Base-by-base conservation (phyloP, 2,329 filamentous ascomycete species). In the Aspergillus sp. region DNA sequence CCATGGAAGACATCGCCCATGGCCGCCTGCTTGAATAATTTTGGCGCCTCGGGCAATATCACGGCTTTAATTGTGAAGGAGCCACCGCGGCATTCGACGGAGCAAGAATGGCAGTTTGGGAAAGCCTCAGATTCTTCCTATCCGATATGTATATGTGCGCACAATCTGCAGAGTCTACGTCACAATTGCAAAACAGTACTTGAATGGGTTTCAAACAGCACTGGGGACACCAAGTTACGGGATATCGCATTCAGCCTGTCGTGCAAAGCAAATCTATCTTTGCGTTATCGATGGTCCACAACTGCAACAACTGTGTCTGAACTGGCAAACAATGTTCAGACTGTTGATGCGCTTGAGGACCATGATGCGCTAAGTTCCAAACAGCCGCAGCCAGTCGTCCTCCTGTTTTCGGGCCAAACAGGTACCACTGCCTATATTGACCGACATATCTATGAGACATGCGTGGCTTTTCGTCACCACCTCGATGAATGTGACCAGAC, bases 371-470 rank as follows among this genome's bases (percentile, higher is more conserved):
- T 29, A 36, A 12, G 12, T 36, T 12, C 10, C 10, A 36, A 36
- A 36, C 31, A 36, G 26, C 31, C 31, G 10, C 10, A 36, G 20
- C 61, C 67, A 9, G 64, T 78, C 4, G 63, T 80, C 2, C 64
- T 80, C 0, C 67, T 63, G 24, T 78, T 80, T 52, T 75, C 73
- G 2, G 78, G 78, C 4, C 78, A 80, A 55, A 67, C 63, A 3
- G 64, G 65, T 9, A 65, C 58, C 26, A 4, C 6, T 22, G 59
- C 71, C 5, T 65, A 65, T 4, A 57, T 76, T 6, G 60, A 66
- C 31, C 57, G 59, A 22, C 56, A 66, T 4, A 51, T 77, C 1
- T 77, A 71, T 53, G 59, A 72, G 0, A 60, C 50, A 20, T 64
- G 69, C 18, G 60, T 63, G 2, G 47, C 66, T 1, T 69, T 78